Evolutionary conservation across 768 basidiomycete species (phyloP).

Genomic region (Phanerodontia chrysosporium): DNA sequence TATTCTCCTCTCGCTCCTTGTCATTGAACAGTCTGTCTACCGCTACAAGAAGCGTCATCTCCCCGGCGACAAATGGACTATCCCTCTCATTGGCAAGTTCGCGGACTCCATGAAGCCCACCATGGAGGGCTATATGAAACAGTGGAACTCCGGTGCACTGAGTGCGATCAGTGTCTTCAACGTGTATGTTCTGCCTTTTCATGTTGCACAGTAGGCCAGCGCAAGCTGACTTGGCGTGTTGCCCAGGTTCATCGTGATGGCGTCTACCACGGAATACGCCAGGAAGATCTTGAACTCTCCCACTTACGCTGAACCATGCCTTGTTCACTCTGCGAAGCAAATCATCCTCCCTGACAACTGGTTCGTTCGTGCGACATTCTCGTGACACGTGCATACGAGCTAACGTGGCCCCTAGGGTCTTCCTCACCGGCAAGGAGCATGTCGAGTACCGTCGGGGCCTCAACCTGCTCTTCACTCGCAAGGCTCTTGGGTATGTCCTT

Average conservation of each 20-base stretch:
- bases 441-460: conserved; percentile 90
- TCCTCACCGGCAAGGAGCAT: conserved; percentile 89
- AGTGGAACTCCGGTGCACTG: conserved; percentile 88
- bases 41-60: conserved; percentile 84
- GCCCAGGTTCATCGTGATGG: conserved; percentile 94
- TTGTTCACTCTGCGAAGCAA: conserved; percentile 87
- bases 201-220: neutral
- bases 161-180: conserved; percentile 95
- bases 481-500: conserved; percentile 75
- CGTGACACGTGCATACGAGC: neutral
- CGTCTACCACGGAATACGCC: conserved; percentile 86
- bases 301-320: conserved; percentile 85
- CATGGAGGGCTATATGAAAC: conserved; percentile 86
- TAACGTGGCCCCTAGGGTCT: conserved; percentile 63
- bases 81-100: conserved; percentile 97
- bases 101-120: conserved; percentile 88
- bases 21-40: conserved; percentile 86
- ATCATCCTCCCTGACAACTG: conserved; percentile 86
- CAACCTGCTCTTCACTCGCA: conserved; percentile 90
- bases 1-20: conserved; percentile 69
- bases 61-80: conserved; percentile 88
- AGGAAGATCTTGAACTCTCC: conserved; percentile 98
- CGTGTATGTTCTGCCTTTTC: conserved; percentile 51
- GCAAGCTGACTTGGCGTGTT: neutral
- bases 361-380: conserved; percentile 34